Base-by-base conservation (phyloP, 148 eudicot species). In the Limonium bicolor region DNA sequence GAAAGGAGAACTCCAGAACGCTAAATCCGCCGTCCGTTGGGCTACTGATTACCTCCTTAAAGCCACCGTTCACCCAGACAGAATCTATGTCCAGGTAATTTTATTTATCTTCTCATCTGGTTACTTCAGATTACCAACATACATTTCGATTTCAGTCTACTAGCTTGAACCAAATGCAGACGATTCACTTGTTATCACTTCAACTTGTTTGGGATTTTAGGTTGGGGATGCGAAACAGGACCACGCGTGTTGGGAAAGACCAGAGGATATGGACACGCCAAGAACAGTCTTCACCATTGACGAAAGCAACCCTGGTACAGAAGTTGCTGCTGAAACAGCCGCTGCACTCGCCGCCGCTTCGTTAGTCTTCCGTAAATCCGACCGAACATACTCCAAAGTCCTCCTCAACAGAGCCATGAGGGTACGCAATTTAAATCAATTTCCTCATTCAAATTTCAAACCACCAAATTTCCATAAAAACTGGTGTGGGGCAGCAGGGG, bases 221-320 rank as follows among this genome's bases (percentile, higher is more conserved):
- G 99, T 92, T 4, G 99, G 95, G 14, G 93, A 92, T 58, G 95
- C 95, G 2, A 49, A 25, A 2, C 62, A 54, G 48, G 99, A 92
- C 39, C 99, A 92, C 31, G 69, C 95, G 12, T 92, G 99, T 18
- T 92, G 99, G 99, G 99, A 92, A 63, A 85, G 99, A 43, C 99
- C 99, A 10, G 99, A 92, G 46, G 99, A 92, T 43, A 92, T 92
- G 99, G 99, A 92, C 74, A 92, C 95, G 12, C 90, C 95, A 24
- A 78, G 99, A 56, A 81, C 36, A 40, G 99, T 85, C 14, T 47
- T 50, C 24, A 92, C 85, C 64, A 59, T 92, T 4, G 94, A 85
- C 72, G 60, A 48, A 50, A 81, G 76, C 18, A 78, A 28, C 60
- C 99, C 99, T 9, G 99, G 99, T 2, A 69, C 94, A 13, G 99